Base-by-base conservation (phyloP, 108 stramenopile species). In the Epipyxis sp. region DNA sequence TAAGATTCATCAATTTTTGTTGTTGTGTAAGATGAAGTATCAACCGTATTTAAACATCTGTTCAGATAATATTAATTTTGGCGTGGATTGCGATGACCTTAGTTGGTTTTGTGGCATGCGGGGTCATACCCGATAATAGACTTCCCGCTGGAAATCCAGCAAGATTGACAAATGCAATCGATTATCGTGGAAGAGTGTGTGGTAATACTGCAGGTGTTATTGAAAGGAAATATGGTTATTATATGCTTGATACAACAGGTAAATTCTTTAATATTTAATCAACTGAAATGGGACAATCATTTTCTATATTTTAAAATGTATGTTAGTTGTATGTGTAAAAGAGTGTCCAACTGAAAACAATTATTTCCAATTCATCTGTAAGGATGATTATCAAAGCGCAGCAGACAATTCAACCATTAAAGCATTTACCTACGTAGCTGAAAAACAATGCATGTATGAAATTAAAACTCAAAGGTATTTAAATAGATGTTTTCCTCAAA, bases 161-260 rank as follows among this genome's bases (percentile, higher is more conserved):
- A 37, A 78, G 86, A 0, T 57, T 88, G 1, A 59, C 82, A 42
- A 86, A 87, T 45, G 87, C 83, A n/a, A 87, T 88, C 34, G 87
- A 88, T 72, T 86, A 87, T 69, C n/a, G 67, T 10, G 86, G 86
- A 0, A 40, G 69, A 1, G 76, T 88, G 40, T 88, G 87, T 41
- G 87, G 87, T 62, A 58, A 84, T 20, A 76, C 79, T 45, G 16
- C 44, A 1, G 68, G 25, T 1, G 78, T 83, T 13, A 44, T 80
- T 59, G 46, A 30, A 16, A 76, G 35, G 50, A 40, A 35, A 41
- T 40, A 68, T 25, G 65, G 39, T 40, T 68, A 68, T 25, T n/a
- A n/a, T n/a, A n/a, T 65, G 6, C 61, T 25, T 10, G 61, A 65
- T 25, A 16, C 6, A 3, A 13, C 61, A n/a, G n/a, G n/a, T n/a